phyloP scores from a whole-genome alignment of 2,329 filamentous ascomycete species.

The Fonsecaea pedrosoi region DNA sequence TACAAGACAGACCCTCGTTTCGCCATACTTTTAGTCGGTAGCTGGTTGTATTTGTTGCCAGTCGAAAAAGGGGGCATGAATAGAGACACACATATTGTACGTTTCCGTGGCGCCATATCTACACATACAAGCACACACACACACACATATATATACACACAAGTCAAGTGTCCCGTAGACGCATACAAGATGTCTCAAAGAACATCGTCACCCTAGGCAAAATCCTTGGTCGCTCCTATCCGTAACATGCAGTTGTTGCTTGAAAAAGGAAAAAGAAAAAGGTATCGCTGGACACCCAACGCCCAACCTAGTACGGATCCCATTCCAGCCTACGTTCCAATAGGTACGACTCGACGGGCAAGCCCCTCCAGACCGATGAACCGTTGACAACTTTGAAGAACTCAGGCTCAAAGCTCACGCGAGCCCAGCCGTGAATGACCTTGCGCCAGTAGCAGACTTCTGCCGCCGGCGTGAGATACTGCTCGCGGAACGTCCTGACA shows the following conservation, averaged over 20 bases:
- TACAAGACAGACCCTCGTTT: too few species aligned
- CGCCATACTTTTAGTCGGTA: too few species aligned
- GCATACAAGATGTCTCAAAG: not conserved
- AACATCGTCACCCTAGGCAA: not conserved
- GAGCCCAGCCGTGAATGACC: constrained; percentile 50
- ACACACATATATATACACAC: not conserved
- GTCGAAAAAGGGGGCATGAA: too few species aligned
- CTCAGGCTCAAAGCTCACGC: constrained; percentile 52
- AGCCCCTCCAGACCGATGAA: constrained; percentile 44
- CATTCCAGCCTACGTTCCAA: constrained; percentile 40
- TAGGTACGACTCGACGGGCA: constrained; percentile 52
- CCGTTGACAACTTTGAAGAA: constrained; percentile 45
- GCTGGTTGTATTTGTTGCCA: too few species aligned
- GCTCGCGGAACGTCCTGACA: constrained; percentile 57
- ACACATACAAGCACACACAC: not conserved
- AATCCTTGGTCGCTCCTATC: not conserved
- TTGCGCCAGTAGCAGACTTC: constrained; percentile 64
- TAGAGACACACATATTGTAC: not conserved
- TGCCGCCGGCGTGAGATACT: constrained; percentile 62
- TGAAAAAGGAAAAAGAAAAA: not conserved
- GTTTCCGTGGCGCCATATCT: not conserved
- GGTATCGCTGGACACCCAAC: constrained; percentile 7
- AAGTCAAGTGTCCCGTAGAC: not conserved
- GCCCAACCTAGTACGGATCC: constrained; percentile 34
- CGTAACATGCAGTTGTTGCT: not conserved